phyloP scores from a whole-genome alignment of 768 basidiomycete species.

The Agaricus subrufescens region DNA sequence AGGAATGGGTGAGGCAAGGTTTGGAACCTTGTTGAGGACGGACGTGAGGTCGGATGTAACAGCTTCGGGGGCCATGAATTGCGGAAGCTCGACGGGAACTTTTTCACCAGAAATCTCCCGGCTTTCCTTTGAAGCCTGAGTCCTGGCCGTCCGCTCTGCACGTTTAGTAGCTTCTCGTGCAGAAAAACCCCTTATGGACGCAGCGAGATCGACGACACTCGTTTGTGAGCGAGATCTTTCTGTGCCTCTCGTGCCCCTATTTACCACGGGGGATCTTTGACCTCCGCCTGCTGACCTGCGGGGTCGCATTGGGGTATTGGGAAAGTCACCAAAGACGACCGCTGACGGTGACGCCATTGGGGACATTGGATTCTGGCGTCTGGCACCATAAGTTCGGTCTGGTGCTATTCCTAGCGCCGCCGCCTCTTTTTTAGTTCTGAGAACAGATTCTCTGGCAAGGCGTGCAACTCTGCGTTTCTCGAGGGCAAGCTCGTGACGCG shows the following conservation, averaged over 20 bases:
- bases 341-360: background rate
- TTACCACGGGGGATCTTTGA: background rate
- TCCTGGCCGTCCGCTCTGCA: background rate
- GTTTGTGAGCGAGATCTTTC: slow-evolving; percentile 1
- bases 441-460: slow-evolving; percentile 15
- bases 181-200: slow-evolving; percentile 5
- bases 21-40: slow-evolving; percentile 15
- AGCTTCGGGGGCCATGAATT: slow-evolving; percentile 19
- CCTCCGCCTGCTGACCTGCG: background rate
- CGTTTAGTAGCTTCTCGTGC: background rate
- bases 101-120: slow-evolving; percentile 7
- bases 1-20: slow-evolving; percentile 13
- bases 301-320: background rate
- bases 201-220: background rate
- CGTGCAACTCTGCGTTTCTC: slow-evolving; percentile 16
- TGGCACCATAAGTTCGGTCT: no score
- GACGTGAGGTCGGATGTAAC: slow-evolving; percentile 20
- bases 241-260: slow-evolving; percentile 7
- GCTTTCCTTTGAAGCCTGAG: background rate
- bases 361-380: background rate
- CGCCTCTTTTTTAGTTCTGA: background rate
- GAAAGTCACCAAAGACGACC: background rate
- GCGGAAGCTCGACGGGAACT: slow-evolving; percentile 17
- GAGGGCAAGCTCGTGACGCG: slow-evolving; percentile 2
- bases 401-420: background rate